Percentiles rank a stretch among this genome's conserved stretches.
Evolutionary conservation across 805 yeast species (phyloP).

Genomic region (Pichia sporocuriosa): DNA sequence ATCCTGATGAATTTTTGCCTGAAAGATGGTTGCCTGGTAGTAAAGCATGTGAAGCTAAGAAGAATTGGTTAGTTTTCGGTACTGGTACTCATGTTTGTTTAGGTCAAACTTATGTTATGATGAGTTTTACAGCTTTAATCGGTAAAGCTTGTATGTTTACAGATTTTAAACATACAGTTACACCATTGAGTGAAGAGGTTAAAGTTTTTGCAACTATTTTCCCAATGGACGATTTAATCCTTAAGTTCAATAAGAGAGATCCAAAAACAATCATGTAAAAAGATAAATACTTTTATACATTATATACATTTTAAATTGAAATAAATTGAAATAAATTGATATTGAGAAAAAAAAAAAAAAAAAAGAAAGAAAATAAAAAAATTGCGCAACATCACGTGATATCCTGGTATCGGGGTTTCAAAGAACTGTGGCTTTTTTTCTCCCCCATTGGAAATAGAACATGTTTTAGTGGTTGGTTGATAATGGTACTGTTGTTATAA

Average conservation of each 20-base stretch:
- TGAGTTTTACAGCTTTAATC: constrained; percentile 80
- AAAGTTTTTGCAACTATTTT: constrained; percentile 96
- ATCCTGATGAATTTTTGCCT: constrained; percentile 92
- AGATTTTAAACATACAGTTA: constrained; percentile 76
- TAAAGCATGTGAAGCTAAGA: constrained; percentile 64
- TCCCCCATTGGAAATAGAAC: neutral
- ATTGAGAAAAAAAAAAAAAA: neutral
- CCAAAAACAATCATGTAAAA: constrained; percentile 25
- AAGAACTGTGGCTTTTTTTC: neutral
- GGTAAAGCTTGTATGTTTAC: constrained; percentile 84
- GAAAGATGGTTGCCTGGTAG: constrained; percentile 90
- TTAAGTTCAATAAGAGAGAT: constrained; percentile 67
- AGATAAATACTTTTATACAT: no score
- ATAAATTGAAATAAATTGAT: neutral
- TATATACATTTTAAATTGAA: neutral
- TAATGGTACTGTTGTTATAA: neutral
- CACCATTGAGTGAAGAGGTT: constrained; percentile 82
- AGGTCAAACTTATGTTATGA: constrained; percentile 90
- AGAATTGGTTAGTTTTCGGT: constrained; percentile 96
- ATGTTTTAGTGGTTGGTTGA: neutral
- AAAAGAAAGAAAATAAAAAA: neutral
- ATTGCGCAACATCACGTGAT: neutral
- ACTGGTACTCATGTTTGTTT: constrained; percentile 95
- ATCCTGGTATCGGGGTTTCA: neutral
- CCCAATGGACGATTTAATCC: constrained; percentile 90